Evolutionary conservation across 805 yeast genomes (phyloP).

Genomic region (Saccharomycopsis guyanensis): DNA sequence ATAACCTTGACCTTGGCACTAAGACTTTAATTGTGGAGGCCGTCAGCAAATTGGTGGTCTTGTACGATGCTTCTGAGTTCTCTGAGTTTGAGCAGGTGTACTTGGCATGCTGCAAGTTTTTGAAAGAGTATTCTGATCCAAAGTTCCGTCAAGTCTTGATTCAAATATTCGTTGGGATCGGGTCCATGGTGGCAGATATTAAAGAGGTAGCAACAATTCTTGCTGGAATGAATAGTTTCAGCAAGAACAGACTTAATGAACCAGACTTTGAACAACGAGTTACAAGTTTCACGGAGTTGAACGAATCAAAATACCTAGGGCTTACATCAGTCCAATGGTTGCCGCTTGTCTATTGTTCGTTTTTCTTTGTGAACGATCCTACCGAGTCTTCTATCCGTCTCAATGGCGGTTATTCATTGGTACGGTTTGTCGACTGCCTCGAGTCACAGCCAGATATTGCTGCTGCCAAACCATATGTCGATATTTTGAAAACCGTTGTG

Average conservation of each 20-base stretch:
- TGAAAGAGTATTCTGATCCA: slow-evolving; percentile 49
- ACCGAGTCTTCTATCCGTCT: slow-evolving; percentile 75
- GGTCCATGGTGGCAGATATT: slow-evolving; percentile 39
- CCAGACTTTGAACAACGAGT: slow-evolving; percentile 75
- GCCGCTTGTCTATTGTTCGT: slow-evolving; percentile 61
- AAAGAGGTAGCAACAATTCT: slow-evolving; percentile 44
- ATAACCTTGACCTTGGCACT: slow-evolving; percentile 27
- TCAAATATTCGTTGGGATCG: slow-evolving; percentile 52
- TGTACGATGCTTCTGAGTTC: slow-evolving; percentile 25
- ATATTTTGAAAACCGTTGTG: slow-evolving; percentile 43
- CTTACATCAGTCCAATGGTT: slow-evolving; percentile 62
- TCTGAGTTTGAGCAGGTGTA: slow-evolving; percentile 44
- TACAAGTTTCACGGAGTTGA: slow-evolving; percentile 35
- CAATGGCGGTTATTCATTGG: slow-evolving; percentile 60
- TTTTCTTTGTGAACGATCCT: slow-evolving; percentile 68
- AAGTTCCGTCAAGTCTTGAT: slow-evolving; percentile 57
- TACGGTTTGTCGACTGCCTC: slow-evolving; percentile 55
- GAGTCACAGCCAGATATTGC: slow-evolving; percentile 27
- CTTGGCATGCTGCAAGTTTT: slow-evolving; percentile 45
- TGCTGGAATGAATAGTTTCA: slow-evolving; percentile 61
- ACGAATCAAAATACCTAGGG: slow-evolving; percentile 41
- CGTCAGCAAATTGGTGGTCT: slow-evolving; percentile 21
- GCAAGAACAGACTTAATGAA: slow-evolving; percentile 53
- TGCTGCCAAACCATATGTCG: slow-evolving; percentile 29
- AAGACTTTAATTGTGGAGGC: slow-evolving; percentile 49